A percentile compares a stretch with the other conserved stretches of the same genome.
phyloP scores from a whole-genome alignment of 257 asterid species.

The Scutellaria galericulata region DNA sequence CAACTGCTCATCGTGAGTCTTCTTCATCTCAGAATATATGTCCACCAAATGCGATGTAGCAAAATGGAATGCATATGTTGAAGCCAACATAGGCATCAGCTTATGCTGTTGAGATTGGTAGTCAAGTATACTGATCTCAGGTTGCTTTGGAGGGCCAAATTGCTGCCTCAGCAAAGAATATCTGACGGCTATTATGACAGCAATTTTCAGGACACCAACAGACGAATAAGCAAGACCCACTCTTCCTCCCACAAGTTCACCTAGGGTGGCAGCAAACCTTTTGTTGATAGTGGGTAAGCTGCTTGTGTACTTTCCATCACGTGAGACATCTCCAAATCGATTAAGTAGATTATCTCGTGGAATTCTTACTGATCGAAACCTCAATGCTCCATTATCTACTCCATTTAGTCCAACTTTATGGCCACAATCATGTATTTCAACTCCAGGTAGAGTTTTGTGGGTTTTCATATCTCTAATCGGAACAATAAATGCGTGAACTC shows the following conservation, averaged over 20 bases:
- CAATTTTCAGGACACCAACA: slow-evolving; percentile 82
- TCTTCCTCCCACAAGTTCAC: slow-evolving; percentile 98
- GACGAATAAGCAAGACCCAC: slow-evolving; percentile 97
- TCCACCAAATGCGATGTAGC: slow-evolving; percentile 77
- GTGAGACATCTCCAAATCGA: slow-evolving; percentile 87
- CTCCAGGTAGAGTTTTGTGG: slow-evolving; percentile 74
- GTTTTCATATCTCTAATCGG: slow-evolving; percentile 85
- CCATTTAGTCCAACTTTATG: slow-evolving; percentile 95
- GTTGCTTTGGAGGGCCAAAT: slow-evolving; percentile 95
- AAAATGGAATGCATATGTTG: slow-evolving; percentile 90
- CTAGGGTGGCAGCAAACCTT: slow-evolving; percentile 94
- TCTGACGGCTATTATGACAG: slow-evolving; percentile 79
- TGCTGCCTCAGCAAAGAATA: slow-evolving; percentile 89
- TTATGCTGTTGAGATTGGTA: slow-evolving; percentile 98
- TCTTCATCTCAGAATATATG: slow-evolving; percentile 82
- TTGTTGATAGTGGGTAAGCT: slow-evolving; percentile 78
- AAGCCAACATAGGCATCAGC: slow-evolving; percentile 97
- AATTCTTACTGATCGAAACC: slow-evolving; percentile 80
- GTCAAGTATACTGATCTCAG: slow-evolving; percentile 92
- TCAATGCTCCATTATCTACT: slow-evolving; percentile 93
- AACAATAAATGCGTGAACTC: slow-evolving; percentile 96
- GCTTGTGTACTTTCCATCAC: slow-evolving; percentile 92
- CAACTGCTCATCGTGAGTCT: slow-evolving; percentile 73
- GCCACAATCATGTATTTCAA: slow-evolving; percentile 94
- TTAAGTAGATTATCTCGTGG: slow-evolving; percentile 94